Conservation (phyloP, 1,139 yeast genomes). For the Geotrichum macrosporum region DNA sequence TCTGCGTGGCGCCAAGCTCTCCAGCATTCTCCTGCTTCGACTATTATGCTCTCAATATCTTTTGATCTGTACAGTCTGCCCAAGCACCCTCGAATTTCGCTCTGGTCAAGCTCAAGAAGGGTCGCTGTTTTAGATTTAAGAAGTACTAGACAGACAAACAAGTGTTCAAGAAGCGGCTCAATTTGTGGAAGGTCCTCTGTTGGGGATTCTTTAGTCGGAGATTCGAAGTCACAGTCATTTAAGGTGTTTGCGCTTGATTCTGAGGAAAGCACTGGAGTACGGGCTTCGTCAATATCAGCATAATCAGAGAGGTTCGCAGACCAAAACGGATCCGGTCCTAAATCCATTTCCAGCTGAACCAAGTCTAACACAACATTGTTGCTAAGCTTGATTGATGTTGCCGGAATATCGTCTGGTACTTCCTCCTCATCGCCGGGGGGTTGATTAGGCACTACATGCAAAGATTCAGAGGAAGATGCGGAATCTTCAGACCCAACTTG, state of each 20-base stretch:
- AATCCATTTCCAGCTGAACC: slow-evolving; percentile 19
- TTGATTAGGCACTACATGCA: no score
- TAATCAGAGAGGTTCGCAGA: slow-evolving; percentile 23
- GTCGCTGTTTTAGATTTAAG: slow-evolving; percentile 75
- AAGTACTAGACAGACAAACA: slow-evolving; percentile 73
- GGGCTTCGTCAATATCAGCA: background rate
- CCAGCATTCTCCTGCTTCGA: slow-evolving; percentile 86
- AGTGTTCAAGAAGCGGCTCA: slow-evolving; percentile 64
- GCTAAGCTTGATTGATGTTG: slow-evolving; percentile 29
- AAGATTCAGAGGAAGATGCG: background rate
- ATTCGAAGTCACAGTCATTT: slow-evolving; percentile 14
- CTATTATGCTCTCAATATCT: slow-evolving; percentile 65
- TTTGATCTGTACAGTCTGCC: slow-evolving; percentile 47
- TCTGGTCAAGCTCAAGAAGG: slow-evolving; percentile 80
- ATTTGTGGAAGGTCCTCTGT: background rate
- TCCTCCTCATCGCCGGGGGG: no score
- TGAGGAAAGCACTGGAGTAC: background rate
- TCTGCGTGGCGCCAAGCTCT: slow-evolving; percentile 69
- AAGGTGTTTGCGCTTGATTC: background rate
- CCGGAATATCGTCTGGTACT: no score
- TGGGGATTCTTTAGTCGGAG: background rate
- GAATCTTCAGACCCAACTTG: background rate
- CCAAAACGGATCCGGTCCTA: slow-evolving; percentile 39
- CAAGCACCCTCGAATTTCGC: slow-evolving; percentile 78
- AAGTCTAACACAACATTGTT: slow-evolving; percentile 24